Evolutionary conservation across 306 rosid species (phyloP), one percentile per base, ranked within the genome.

Genomic region (Urtica urens): DNA sequence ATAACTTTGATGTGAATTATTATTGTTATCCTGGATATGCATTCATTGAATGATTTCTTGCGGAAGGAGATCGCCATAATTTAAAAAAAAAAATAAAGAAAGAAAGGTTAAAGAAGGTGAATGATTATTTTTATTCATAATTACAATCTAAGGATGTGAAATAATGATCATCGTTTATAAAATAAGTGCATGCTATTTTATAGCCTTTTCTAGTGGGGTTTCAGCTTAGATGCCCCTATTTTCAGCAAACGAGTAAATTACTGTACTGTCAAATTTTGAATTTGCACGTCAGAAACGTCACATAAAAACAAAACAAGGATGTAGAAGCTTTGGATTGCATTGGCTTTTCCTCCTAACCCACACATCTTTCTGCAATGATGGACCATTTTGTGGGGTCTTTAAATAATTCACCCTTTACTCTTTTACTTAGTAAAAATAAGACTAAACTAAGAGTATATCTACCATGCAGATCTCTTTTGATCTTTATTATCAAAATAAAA

Each of bases 31-130:
- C 42, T 31, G 10, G 33, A 50, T 6, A 17, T 34, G 20, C 18
- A 51, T 16, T 29, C 24, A 49, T 47, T 47, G 35, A 24, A 47
- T 44, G 52, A 47, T 29, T 27, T 49, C 54, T 18, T 49, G 39
- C 14, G 14, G 15, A 17, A 10, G n/a, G 23, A 28, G 39, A 30
- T 38, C 29, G 26, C 16, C 53, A n/a, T n/a, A n/a, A n/a, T n/a
- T n/a, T n/a, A n/a, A n/a, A n/a, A n/a, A n/a, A n/a, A n/a, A n/a
- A n/a, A n/a, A n/a, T n/a, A n/a, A n/a, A n/a, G 40, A 7, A 30
- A 10, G 38, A 24, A 9, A 19, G 28, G 21, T 31, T 31, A 49
- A 18, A 48, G n/a, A 21, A 48, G n/a, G 15, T 8, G 10, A 7
- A 30, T 50, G 10, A 3, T 50, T 21, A 50, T 24, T 28, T 18